Conservation (phyloP, 208 protist species). For the Leishmania mexicana region DNA sequence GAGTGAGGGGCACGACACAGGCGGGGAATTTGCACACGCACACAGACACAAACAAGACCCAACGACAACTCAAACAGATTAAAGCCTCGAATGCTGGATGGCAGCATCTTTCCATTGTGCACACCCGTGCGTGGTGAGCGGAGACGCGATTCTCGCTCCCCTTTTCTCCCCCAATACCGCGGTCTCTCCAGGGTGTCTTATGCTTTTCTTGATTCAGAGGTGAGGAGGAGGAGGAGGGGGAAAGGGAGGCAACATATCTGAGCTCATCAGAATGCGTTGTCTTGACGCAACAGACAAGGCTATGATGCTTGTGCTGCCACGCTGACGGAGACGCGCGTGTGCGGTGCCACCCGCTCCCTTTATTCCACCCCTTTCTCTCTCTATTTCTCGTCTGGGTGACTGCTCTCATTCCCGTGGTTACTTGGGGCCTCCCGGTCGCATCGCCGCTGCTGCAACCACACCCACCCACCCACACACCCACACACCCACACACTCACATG, state of each 20-base stretch:
- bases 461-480: neutral
- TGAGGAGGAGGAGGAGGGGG: neutral
- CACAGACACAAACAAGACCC: conserved; percentile 1
- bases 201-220: neutral
- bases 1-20: neutral
- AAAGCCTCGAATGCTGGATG: neutral
- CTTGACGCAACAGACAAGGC: neutral
- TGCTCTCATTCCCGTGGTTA: neutral
- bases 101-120: neutral
- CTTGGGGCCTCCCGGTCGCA: neutral
- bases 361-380: neutral
- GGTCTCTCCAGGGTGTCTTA: neutral
- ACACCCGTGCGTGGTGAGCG: neutral
- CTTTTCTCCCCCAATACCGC: neutral
- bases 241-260: neutral
- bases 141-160: neutral
- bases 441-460: neutral
- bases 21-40: neutral
- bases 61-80: neutral
- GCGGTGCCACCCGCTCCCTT: neutral
- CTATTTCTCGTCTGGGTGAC: neutral
- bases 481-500: too few species aligned
- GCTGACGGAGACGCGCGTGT: neutral
- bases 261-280: neutral
- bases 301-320: neutral